Evolutionary conservation across 371 early-diverging fungal genomes (phyloP).

Genomic region (Mucor piriformis): DNA sequence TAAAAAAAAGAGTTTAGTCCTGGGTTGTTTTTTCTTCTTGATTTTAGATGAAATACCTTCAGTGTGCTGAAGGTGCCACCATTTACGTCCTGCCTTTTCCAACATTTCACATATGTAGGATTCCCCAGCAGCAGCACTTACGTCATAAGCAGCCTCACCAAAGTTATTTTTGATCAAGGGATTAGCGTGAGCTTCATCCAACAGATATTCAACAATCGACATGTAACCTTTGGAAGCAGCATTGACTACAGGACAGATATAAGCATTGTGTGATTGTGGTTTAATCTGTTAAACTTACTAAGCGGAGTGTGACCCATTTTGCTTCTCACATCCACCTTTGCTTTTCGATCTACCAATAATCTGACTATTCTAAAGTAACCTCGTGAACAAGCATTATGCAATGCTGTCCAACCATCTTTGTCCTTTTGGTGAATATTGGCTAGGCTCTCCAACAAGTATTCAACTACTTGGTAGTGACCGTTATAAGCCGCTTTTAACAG

Average conservation of each 20-base stretch:
- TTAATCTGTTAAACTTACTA: conserved; percentile 51
- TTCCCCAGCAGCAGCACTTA: conserved; percentile 68
- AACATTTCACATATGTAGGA: conserved; percentile 68
- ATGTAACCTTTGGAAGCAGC: conserved; percentile 75
- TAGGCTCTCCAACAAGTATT: conserved; percentile 55
- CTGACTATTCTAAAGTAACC: conserved; percentile 63
- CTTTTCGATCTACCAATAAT: conserved; percentile 58
- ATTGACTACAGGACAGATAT: conserved; percentile 56
- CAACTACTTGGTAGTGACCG: conserved; percentile 66
- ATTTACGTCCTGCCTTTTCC: conserved; percentile 51
- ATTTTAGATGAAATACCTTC: too few relatives aligned
- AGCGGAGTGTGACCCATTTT: conserved; percentile 76
- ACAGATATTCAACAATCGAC: conserved; percentile 63
- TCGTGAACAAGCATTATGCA: conserved; percentile 75
- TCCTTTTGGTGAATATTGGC: conserved; percentile 70
- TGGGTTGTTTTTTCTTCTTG: too few relatives aligned
- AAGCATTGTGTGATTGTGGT: background rate
- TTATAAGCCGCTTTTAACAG: conserved; percentile 76
- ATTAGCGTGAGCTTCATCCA: conserved; percentile 63
- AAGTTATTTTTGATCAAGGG: conserved; percentile 65
- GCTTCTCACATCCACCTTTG: conserved; percentile 61
- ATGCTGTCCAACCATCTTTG: conserved; percentile 81
- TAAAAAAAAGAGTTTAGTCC: too few relatives aligned
- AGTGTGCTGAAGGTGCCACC: conserved; percentile 27
- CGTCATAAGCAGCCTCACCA: conserved; percentile 81